These are phyloP conservation scores for Mychonastes homosphaera DNA, from an alignment of 139 green algal species.

Conservation along the genomic window DNA sequence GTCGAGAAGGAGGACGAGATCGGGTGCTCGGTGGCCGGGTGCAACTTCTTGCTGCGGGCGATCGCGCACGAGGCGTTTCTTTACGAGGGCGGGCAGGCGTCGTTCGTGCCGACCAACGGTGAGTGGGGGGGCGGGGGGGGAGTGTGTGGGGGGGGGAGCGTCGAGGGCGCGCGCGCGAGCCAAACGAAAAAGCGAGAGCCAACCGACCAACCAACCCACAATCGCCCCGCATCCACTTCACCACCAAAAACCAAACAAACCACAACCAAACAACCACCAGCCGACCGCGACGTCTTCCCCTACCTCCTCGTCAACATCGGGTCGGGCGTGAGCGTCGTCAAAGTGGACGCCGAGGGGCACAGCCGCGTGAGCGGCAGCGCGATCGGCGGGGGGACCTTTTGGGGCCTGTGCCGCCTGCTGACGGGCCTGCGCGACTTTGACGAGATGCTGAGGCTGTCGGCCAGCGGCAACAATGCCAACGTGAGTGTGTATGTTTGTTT, in stretches of 20 bases:
- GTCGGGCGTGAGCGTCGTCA: constrained; percentile 89
- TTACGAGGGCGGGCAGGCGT: constrained; percentile 51
- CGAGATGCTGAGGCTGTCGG: constrained; percentile 88
- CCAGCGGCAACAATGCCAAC: constrained; percentile 74
- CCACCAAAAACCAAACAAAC: no score
- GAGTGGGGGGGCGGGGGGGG: constrained; percentile 3
- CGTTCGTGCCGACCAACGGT: constrained; percentile 47
- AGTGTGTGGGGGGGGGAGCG: neutral
- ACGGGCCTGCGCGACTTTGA: constrained; percentile 75
- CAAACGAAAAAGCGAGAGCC: no score
- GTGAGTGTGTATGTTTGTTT: constrained; percentile 25
- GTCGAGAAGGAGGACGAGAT: constrained; percentile 93
- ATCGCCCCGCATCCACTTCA: no score
- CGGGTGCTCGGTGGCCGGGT: constrained; percentile 70
- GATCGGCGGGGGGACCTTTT: constrained; percentile 97
- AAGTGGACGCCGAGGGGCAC: constrained; percentile 56
- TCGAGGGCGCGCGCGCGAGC: neutral
- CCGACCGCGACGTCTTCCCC: constrained; percentile 70
- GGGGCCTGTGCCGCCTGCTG: constrained; percentile 82
- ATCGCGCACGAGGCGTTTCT: constrained; percentile 92
- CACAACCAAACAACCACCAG: no score
- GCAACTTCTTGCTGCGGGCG: constrained; percentile 91
- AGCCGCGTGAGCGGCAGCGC: constrained; percentile 84
- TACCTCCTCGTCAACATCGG: constrained; percentile 99
- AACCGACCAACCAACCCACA: no score